Percentiles rank a stretch among this genome's conserved stretches.
These are phyloP conservation scores for Trifolium repens DNA, from an alignment of 306 rosid genomes.

Conservation along the genomic window DNA sequence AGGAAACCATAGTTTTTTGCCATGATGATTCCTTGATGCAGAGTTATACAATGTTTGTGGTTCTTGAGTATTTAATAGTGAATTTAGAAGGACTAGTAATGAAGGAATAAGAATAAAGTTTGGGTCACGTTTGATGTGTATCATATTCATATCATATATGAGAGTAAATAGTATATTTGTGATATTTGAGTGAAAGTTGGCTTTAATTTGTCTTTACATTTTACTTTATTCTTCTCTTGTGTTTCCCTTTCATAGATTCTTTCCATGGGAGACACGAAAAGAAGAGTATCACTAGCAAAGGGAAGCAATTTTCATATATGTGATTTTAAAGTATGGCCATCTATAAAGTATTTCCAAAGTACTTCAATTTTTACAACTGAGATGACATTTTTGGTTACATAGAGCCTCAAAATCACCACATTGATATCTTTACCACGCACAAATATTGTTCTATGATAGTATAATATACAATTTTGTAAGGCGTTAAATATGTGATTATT, in stretches of 20 bases:
- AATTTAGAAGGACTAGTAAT: neutral
- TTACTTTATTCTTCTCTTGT: constrained; percentile 43
- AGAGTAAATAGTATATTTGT: constrained; percentile 30
- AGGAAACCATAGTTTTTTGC: constrained; percentile 60
- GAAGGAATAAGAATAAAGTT: constrained; percentile 56
- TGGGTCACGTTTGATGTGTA: constrained; percentile 29
- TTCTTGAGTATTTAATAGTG: constrained; percentile 28
- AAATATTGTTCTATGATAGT: too few species aligned
- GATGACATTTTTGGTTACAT: too few species aligned
- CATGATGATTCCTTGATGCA: constrained; percentile 46
- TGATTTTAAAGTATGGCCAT: neutral
- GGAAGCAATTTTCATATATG: neutral
- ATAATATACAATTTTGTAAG: too few species aligned
- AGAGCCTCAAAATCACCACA: too few species aligned
- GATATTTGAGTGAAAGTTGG: constrained; percentile 52
- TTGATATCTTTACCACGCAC: too few species aligned
- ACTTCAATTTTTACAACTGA: neutral
- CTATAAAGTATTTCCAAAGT: neutral
- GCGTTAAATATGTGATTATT: too few species aligned
- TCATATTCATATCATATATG: neutral
- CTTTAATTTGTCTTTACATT: constrained; percentile 38
- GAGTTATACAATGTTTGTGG: constrained; percentile 23
- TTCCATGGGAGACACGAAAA: constrained; percentile 72
- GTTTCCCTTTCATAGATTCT: constrained; percentile 54
- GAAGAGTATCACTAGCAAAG: constrained; percentile 51